Evolutionary conservation across 257 asterid genomes (phyloP), one percentile per base, ranked within the genome.

Genomic region (Scutellaria minor): DNA sequence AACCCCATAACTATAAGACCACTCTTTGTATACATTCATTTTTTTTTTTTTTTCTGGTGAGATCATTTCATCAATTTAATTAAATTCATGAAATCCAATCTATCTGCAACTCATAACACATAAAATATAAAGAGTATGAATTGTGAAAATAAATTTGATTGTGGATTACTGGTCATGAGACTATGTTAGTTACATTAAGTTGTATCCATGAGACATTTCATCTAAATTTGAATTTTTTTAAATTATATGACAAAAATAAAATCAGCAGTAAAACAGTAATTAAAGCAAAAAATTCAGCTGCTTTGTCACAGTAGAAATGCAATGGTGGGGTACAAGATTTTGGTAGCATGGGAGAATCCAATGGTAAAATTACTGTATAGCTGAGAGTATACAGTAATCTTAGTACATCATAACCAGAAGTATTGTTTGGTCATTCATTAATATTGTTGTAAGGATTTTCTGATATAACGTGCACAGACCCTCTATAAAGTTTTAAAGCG

Each of bases 291-390:
- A 76, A 51, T 18, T 18, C 18, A 18, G 18, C 18, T 18, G 18
- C 18, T 0, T 63, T 76, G 70, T 20, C 55, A 24, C 60, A 55
- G 7, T 35, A 6, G 1, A 44, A 37, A 50, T 31, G 35, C 5
- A 41, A 51, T 42, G 24, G 37, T 39, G 75, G 44, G n/a, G 76
- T 47, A 73, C 76, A 24, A 42, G 44, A 31, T 68, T 18, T 66
- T 27, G 71, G 47, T 70, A 44, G 61, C 74, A 50, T 13, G 61
- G 56, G 56, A 75, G 81, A 78, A 81, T 81, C 83, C 83, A 78
- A 67, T 50, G 82, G 73, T 37, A 70, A 44, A 11, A 61, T 35
- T 62, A 62, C 54, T 57, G 66, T 42, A 6, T 48, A 48, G 52
- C 7, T 2, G 37, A 31, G 37, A 31, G 37, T 3, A 51, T 12